Conservation (phyloP, 495 filamentous ascomycete species). For the Penicillium taxi region DNA sequence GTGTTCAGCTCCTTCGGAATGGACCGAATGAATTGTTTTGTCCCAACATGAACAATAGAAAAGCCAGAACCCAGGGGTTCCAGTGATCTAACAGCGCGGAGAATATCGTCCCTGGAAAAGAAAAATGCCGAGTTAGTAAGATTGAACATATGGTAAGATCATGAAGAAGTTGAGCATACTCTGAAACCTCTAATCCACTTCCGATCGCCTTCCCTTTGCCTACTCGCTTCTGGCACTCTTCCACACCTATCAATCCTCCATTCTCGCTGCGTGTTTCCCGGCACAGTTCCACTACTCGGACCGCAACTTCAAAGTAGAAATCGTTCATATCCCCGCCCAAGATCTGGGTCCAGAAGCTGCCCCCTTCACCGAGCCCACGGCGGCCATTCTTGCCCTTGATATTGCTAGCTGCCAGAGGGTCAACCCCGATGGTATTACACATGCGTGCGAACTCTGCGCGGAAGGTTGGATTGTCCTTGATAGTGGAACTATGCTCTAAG, state of each 20-base stretch:
- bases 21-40: constrained; percentile 79
- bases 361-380: constrained; percentile 35
- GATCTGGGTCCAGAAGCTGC: constrained; percentile 87
- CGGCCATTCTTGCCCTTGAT: constrained; percentile 44
- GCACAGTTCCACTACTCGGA: constrained; percentile 90
- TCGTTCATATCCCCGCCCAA: constrained; percentile 88
- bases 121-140: constrained; percentile 1
- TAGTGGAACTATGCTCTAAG: constrained; percentile 87
- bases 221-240: constrained; percentile 69
- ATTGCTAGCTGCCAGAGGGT: constrained; percentile 74
- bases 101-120: constrained; percentile 67
- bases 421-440: constrained; percentile 95
- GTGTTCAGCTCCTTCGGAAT: constrained; percentile 94
- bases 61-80: constrained; percentile 84
- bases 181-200: constrained; percentile 60
- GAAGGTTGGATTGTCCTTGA: constrained; percentile 89
- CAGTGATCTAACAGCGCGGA: constrained; percentile 80
- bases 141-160: background rate
- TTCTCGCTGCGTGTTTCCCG: constrained; percentile 81
- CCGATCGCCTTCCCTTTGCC: constrained; percentile 63
- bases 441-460: constrained; percentile 96
- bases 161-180: constrained; percentile 31
- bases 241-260: constrained; percentile 79
- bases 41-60: constrained; percentile 70
- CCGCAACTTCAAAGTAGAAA: constrained; percentile 95